Percentiles rank a stretch among this genome's conserved stretches.
These are phyloP conservation scores for Schwanniomyces vanrijiae DNA, from an alignment of 805 yeast genomes.

Conservation along the genomic window DNA sequence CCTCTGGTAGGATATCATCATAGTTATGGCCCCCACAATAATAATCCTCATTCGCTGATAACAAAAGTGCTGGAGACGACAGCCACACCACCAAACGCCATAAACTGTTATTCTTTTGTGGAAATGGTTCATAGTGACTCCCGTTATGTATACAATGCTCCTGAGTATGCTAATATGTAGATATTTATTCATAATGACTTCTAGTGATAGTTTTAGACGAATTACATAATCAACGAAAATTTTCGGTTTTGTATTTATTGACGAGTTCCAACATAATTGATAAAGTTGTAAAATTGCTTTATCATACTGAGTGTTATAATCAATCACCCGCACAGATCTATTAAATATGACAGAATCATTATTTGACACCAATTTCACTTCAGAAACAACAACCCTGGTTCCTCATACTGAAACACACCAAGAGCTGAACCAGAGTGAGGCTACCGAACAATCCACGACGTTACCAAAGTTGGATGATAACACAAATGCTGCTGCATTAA, in stretches of 20 bases:
- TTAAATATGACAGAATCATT: conserved; percentile 29
- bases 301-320: background rate
- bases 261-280: background rate
- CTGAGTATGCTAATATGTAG: background rate
- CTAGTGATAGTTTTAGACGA: background rate
- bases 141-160: background rate
- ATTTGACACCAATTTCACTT: conserved; percentile 32
- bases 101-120: conserved; percentile 32
- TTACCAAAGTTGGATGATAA: conserved; percentile 29
- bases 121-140: conserved; percentile 26
- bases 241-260: conserved; percentile 1
- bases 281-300: background rate
- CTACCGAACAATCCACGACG: conserved; percentile 3
- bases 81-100: conserved; percentile 11
- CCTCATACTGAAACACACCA: background rate
- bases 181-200: background rate
- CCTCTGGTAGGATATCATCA: background rate
- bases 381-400: conserved; percentile 11
- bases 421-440: background rate
- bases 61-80: background rate
- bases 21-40: background rate
- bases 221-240: conserved; percentile 5
- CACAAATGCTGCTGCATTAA: conserved; percentile 29
- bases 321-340: background rate
- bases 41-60: background rate